Conservation (phyloP, 768 basidiomycete species). For the Tubosaeta sp. region DNA sequence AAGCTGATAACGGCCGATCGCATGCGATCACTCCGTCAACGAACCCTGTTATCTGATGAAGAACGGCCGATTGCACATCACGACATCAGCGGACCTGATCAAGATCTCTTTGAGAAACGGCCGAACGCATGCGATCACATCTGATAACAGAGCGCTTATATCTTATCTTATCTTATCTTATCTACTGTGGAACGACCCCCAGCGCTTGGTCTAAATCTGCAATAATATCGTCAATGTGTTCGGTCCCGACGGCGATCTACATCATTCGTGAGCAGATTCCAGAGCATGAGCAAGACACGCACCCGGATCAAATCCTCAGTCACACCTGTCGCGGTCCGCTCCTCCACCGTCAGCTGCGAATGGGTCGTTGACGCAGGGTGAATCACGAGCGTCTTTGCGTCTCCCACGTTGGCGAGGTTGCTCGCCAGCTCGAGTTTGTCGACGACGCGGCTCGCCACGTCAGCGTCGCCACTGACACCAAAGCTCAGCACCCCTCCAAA, state of each 20-base stretch:
- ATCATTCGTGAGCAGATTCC: neutral
- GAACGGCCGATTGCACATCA: too few relatives aligned
- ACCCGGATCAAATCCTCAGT: conserved; percentile 74
- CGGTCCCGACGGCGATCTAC: conserved; percentile 16
- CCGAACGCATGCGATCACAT: too few relatives aligned
- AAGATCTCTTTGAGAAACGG: too few relatives aligned
- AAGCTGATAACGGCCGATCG: too few relatives aligned
- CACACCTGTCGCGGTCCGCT: conserved; percentile 64
- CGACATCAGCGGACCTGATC: too few relatives aligned
- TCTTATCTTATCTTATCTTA: neutral
- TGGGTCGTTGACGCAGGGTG: conserved; percentile 79
- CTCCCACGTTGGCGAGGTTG: conserved; percentile 69
- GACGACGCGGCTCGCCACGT: conserved; percentile 55
- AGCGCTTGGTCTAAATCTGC: conserved; percentile 13
- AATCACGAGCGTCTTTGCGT: conserved; percentile 65
- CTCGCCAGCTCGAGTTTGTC: conserved; percentile 71
- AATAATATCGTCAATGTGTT: conserved; percentile 16
- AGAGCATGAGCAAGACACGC: neutral
- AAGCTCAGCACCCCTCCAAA: conserved; percentile 18
- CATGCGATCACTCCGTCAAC: too few relatives aligned
- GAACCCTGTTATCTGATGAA: too few relatives aligned
- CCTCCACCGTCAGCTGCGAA: conserved; percentile 57
- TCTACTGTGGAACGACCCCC: neutral
- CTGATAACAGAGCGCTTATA: neutral
- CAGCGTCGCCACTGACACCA: conserved; percentile 21